Conservation (phyloP, 2,329 filamentous ascomycete genomes). For the Lachnellula occidentalis region DNA sequence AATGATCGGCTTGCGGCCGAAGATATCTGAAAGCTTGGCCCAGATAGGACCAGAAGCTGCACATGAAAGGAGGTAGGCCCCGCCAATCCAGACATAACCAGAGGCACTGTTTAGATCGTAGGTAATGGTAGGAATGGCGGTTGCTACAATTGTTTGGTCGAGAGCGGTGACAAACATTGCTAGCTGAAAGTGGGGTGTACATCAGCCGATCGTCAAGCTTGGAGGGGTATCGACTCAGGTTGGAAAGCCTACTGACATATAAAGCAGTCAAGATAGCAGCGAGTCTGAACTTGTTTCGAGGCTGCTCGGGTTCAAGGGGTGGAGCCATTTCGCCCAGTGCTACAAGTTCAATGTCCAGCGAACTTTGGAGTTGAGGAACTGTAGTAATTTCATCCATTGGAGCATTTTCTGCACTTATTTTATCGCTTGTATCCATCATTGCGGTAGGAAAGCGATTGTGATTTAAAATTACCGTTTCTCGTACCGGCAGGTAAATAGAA, state of each 20-base stretch:
- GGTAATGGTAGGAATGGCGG: constrained; percentile 36
- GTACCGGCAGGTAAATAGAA: too few species aligned
- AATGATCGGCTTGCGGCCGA: constrained; percentile 58
- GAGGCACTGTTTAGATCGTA: constrained; percentile 36
- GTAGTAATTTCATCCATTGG: neutral
- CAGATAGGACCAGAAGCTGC: constrained; percentile 39
- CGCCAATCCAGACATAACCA: constrained; percentile 50
- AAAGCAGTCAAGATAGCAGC: neutral
- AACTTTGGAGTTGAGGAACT: neutral
- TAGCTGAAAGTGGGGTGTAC: neutral
- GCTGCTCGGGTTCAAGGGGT: neutral
- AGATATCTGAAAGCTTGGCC: constrained; percentile 63
- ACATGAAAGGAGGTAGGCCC: constrained; percentile 39
- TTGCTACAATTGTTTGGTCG: constrained; percentile 34
- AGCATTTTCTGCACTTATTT: too few species aligned
- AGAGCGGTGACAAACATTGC: neutral
- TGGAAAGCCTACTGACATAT: neutral
- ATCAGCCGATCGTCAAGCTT: neutral
- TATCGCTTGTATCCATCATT: too few species aligned
- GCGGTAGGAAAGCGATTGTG: too few species aligned
- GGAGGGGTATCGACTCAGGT: neutral
- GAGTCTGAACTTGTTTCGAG: neutral
- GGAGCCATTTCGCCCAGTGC: neutral
- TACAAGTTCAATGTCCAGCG: neutral
- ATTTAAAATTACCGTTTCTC: too few species aligned